A percentile compares a stretch with the other conserved stretches of the same genome.
These are phyloP conservation scores for Isatis tinctoria DNA, from an alignment of 345 rosid genomes.

Conservation along the genomic window DNA sequence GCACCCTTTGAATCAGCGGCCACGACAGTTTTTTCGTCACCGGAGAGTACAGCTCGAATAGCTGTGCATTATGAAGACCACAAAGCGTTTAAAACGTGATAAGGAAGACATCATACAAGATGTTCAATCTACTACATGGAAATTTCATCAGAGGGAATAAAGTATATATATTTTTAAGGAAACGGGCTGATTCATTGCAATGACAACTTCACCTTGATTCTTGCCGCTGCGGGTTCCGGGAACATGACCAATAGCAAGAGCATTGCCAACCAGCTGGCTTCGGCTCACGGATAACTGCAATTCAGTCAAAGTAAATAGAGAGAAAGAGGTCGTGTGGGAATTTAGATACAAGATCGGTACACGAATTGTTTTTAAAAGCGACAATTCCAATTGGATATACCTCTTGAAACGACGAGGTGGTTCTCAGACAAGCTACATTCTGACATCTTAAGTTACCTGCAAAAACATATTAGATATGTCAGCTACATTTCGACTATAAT, in stretches of 20 bases:
- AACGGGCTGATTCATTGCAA: not conserved
- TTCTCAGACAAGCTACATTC: constrained; percentile 16
- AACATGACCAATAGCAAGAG: constrained; percentile 6
- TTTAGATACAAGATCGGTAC: not conserved
- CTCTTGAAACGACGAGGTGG: constrained; percentile 19
- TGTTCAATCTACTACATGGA: not conserved
- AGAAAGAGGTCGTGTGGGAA: not conserved
- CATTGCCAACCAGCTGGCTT: constrained; percentile 31
- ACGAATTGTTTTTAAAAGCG: not conserved
- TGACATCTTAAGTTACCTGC: constrained; percentile 25
- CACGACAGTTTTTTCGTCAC: constrained; percentile 30
- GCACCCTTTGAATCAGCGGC: constrained; percentile 34
- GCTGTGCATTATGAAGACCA: constrained; percentile 30
- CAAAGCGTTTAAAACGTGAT: not conserved
- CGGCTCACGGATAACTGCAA: constrained; percentile 13
- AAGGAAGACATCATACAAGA: not conserved
- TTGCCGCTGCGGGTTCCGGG: constrained; percentile 3
- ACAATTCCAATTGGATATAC: not conserved
- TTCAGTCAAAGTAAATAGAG: not conserved
- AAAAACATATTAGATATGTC: not conserved
- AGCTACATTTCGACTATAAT: not conserved
- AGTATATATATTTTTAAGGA: not conserved
- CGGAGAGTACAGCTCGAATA: constrained; percentile 55
- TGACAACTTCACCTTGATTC: constrained; percentile 23
- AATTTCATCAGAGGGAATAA: not conserved